Base-by-base conservation (phyloP, 768 basidiomycete genomes). In the Tulasnella sp. region DNA sequence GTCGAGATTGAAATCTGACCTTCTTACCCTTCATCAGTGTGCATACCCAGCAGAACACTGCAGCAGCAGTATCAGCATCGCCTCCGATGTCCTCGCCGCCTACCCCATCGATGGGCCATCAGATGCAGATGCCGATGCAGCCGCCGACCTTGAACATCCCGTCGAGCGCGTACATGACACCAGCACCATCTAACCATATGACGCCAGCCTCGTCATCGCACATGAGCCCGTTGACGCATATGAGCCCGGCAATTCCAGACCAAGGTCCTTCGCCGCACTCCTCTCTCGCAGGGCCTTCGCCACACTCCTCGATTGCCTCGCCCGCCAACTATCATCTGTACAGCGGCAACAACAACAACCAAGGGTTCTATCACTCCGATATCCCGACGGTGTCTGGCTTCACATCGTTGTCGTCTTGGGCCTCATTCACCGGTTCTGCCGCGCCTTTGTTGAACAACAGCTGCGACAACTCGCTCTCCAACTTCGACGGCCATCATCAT, bases 271-370 rank as follows among this genome's bases (percentile, higher is more conserved):
- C 41, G 21, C 55, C 55, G 15, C 44, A 38, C 19, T 19, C 26
- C 19, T 52, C 51, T 5, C 45, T 49, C 27, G 45, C 58, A 11
- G 58, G 58, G 2, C 48, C 50, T 13, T 59, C 58, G 13, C 58
- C 58, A 2, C 58, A 59, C 50, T 59, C 58, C n/a, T 50, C 58
- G 21, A 51, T 59, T 30, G 58, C 58, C 21, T 38, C 58, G 9
- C 58, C 58, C 29, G 45, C 58, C 45, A 59, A 59, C 42, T 59
- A 59, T 24, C 45, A 32, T 2, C 15, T 59, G 11, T 51, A 59
- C 50, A n/a, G 23, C 23, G 44, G n/a, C 34, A 44, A 29, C 13
- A 21, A 23, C 26, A 30, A 26, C 30, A n/a, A 19, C n/a, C 34
- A 26, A 13, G 17, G 19, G 7, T 59, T 48, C n/a, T 51, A 59